A percentile compares a stretch with the other conserved stretches of the same genome.
These are phyloP conservation scores for Suillus sp. DNA, from an alignment of 768 basidiomycete species.

Conservation along the genomic window DNA sequence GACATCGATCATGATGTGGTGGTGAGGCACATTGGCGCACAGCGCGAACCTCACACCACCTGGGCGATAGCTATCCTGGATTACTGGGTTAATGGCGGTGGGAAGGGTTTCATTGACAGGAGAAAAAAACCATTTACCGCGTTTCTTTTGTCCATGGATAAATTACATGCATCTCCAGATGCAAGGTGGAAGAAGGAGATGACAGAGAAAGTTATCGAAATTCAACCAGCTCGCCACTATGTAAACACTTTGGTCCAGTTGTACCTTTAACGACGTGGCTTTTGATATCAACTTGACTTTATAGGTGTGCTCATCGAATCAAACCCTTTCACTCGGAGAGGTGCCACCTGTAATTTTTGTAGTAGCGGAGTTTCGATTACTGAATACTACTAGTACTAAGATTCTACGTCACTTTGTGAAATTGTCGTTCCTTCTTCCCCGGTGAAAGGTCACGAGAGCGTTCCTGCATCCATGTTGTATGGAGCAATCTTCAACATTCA, in stretches of 20 bases:
- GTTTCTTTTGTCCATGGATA: slow-evolving; percentile 7
- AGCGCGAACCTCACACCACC: background rate
- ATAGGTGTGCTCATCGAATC: background rate
- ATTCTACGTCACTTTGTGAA: too few species aligned
- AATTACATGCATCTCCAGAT: background rate
- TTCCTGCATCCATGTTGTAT: background rate
- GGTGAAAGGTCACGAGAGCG: background rate
- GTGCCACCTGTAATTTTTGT: background rate
- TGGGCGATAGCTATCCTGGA: slow-evolving; percentile 16
- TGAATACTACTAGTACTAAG: too few species aligned
- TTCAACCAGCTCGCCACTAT: background rate
- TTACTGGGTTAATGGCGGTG: background rate
- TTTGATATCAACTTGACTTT: background rate
- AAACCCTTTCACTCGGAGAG: background rate
- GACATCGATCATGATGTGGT: background rate
- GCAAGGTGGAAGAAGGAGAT: slow-evolving; percentile 12
- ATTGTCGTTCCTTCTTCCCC: background rate
- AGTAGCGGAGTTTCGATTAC: background rate
- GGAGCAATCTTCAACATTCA: too few species aligned
- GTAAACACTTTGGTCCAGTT: background rate
- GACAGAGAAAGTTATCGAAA: background rate
- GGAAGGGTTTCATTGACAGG: background rate
- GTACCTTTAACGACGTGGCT: background rate
- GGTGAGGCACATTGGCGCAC: slow-evolving; percentile 1
- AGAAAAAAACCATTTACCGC: slow-evolving; percentile 5